A percentile compares a stretch with the other conserved stretches of the same genome.
Evolutionary conservation across 2,329 filamentous ascomycete species (phyloP).

Genomic region (Aureobasidium sp.): DNA sequence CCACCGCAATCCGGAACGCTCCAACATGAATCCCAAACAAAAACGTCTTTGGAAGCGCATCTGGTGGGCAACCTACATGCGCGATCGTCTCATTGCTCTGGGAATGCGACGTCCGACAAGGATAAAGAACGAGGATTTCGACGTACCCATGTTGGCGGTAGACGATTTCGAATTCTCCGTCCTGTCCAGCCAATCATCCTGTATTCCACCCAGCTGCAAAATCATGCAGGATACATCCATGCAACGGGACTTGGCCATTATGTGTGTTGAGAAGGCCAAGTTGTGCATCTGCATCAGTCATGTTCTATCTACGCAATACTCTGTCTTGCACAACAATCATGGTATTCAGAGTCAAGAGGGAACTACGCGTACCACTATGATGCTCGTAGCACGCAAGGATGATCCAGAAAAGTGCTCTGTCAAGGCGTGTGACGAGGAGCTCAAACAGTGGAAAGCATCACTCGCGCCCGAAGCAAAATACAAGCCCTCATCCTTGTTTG

Average conservation of each 20-base stretch:
- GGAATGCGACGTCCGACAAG: conserved; percentile 89
- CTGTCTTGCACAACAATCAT: conserved; percentile 76
- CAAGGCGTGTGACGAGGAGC: conserved; percentile 65
- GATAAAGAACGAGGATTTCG: conserved; percentile 88
- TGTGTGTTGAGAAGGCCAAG: conserved; percentile 89
- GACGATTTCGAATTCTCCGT: conserved; percentile 73
- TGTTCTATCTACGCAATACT: conserved; percentile 86
- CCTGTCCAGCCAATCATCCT: conserved; percentile 8
- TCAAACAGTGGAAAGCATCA: conserved; percentile 66
- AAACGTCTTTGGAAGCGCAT: conserved; percentile 88
- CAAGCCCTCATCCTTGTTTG: conserved; percentile 44
- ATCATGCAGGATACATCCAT: conserved; percentile 61
- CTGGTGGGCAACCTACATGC: conserved; percentile 98
- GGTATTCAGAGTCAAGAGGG: conserved; percentile 61
- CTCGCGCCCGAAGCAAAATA: conserved; percentile 67
- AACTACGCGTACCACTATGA: conserved; percentile 64
- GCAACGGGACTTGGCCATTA: conserved; percentile 69
- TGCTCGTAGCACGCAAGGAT: conserved; percentile 83
- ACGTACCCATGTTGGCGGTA: conserved; percentile 81
- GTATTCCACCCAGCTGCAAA: conserved; percentile 60
- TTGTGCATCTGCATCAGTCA: conserved; percentile 83
- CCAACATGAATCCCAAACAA: conserved; percentile 62
- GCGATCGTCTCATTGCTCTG: conserved; percentile 82
- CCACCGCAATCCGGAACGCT: conserved; percentile 74
- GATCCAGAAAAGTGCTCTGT: conserved; percentile 76